Conservation (phyloP, 225 moss, liverwort and hornwort species). For the Antitrichia curtipendula region DNA sequence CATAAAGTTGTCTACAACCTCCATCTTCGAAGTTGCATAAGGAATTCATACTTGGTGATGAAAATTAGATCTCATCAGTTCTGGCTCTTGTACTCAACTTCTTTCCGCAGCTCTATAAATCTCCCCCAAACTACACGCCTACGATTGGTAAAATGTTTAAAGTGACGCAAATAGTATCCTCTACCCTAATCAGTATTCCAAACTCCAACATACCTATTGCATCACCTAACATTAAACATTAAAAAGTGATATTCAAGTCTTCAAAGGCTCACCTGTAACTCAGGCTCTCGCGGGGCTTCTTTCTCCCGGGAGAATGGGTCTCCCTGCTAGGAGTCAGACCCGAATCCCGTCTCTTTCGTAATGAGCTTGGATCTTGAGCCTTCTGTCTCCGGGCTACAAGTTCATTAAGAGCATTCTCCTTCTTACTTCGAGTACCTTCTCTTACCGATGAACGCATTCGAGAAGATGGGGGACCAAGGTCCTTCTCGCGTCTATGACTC, state of each 20-base stretch:
- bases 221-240: background rate
- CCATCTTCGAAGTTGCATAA: background rate
- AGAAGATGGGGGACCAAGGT: conserved; percentile 81
- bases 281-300: conserved; percentile 36
- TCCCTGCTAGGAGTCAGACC: conserved; percentile 45
- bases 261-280: conserved; percentile 38
- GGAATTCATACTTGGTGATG: background rate
- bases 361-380: conserved; percentile 65
- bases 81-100: background rate
- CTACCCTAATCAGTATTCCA: background rate
- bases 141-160: background rate
- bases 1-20: background rate
- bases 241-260: background rate
- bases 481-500: conserved; percentile 53
- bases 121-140: background rate
- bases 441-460: conserved; percentile 90
- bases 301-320: conserved; percentile 31
- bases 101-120: background rate
- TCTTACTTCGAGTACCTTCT: conserved; percentile 70
- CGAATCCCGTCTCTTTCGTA: conserved; percentile 63
- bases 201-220: background rate
- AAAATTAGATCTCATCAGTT: background rate
- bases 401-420: conserved; percentile 81
- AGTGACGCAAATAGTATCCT: background rate
- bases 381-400: conserved; percentile 82